Percentiles rank a stretch among this genome's conserved stretches.
Conservation (phyloP, 164 flowering plant genomes). For the Dillenia suffruticosa region DNA sequence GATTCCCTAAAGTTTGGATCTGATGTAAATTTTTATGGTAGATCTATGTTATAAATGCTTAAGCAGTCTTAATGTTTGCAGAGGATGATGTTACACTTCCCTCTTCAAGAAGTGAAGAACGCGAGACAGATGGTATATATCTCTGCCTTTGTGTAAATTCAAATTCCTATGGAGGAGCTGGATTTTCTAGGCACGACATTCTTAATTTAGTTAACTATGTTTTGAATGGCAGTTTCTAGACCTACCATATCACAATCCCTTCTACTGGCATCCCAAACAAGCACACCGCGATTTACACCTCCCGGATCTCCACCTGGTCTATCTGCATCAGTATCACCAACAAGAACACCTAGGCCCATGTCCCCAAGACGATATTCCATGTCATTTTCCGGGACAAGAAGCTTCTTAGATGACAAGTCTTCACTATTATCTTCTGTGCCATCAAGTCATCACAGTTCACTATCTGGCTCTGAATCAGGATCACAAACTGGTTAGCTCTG, state of each 20-base stretch:
- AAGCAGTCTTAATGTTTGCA: constrained; percentile 18
- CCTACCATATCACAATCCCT: constrained; percentile 50
- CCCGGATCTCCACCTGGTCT: constrained; percentile 77
- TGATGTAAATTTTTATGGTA: too few species aligned
- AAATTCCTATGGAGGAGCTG: not conserved
- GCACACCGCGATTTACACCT: constrained; percentile 80
- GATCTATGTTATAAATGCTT: too few species aligned
- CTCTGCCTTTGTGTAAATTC: not conserved
- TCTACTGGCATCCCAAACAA: constrained; percentile 63
- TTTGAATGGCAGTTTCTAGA: constrained; percentile 34
- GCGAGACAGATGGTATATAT: constrained; percentile 49
- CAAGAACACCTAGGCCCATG: constrained; percentile 51
- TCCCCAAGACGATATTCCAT: constrained; percentile 78
- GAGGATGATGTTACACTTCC: constrained; percentile 51
- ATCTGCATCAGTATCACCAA: constrained; percentile 68
- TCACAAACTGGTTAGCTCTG: constrained; percentile 54
- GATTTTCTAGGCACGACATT: too few species aligned
- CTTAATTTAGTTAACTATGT: too few species aligned
- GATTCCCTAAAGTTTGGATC: too few species aligned
- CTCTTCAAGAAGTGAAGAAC: constrained; percentile 43
- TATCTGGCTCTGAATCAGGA: constrained; percentile 53
- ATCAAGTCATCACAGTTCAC: constrained; percentile 45
- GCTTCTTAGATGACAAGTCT: constrained; percentile 60
- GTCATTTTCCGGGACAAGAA: constrained; percentile 68
- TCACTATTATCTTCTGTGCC: constrained; percentile 51